A percentile compares a stretch with the other conserved stretches of the same genome.
Evolutionary conservation across 2,329 filamentous ascomycete species (phyloP).

Genomic region (Colletotrichum sp.): DNA sequence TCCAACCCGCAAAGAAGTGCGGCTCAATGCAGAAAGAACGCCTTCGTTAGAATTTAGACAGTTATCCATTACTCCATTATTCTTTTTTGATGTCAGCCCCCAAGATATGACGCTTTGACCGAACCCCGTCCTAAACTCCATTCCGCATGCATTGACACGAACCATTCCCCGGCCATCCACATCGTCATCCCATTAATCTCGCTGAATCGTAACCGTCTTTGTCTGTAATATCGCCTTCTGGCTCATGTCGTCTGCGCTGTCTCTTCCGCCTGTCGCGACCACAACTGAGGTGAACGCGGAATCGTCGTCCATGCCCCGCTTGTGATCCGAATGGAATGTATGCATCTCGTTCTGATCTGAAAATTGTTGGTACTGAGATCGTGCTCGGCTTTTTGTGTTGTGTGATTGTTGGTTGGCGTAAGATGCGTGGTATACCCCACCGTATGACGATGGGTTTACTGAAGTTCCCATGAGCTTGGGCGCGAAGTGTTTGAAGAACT

Average conservation of each 20-base stretch:
- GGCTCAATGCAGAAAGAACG: background rate
- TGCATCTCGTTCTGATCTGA: conserved; percentile 5
- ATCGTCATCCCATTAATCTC: background rate
- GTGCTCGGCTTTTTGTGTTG: background rate
- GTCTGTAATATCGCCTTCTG: conserved; percentile 30
- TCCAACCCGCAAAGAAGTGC: background rate
- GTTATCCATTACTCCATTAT: background rate
- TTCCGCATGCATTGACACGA: background rate
- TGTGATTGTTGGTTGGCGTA: background rate
- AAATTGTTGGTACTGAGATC: conserved; percentile 4
- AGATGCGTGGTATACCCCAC: background rate
- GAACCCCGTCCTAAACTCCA: background rate
- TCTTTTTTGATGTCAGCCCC: background rate
- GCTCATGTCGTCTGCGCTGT: conserved; percentile 23
- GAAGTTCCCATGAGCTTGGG: conserved; percentile 25
- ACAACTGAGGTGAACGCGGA: conserved; percentile 11
- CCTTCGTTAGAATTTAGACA: background rate
- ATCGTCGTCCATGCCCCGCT: background rate
- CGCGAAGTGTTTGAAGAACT: conserved; percentile 41
- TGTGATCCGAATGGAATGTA: background rate
- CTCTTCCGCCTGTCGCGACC: background rate
- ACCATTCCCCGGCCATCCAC: background rate
- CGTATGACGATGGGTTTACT: background rate
- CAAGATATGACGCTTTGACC: background rate
- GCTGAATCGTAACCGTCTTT: conserved; percentile 24